These are phyloP conservation scores for Clitopilus hobsonii DNA, from an alignment of 768 basidiomycete species.

Conservation along the genomic window DNA sequence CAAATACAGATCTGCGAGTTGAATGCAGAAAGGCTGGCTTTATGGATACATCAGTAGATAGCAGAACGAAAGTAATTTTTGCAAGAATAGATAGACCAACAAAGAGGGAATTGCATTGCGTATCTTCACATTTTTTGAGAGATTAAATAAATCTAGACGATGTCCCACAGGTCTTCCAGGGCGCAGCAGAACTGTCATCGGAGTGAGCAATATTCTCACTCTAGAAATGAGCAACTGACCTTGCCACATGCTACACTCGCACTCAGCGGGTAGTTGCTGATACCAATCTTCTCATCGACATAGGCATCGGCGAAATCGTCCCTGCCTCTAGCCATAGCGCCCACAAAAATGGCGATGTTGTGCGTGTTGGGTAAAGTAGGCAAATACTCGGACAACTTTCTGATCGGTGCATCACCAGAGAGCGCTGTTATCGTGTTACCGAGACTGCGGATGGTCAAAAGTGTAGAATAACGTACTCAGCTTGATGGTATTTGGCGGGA, in stretches of 20 bases:
- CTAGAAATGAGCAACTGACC: constrained; percentile 42
- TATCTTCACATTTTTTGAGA: not conserved
- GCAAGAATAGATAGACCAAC: not conserved
- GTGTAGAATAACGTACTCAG: constrained; percentile 60
- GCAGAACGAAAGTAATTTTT: constrained; percentile 2
- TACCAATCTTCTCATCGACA: constrained; percentile 95
- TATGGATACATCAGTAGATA: constrained; percentile 18
- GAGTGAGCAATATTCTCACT: constrained; percentile 1
- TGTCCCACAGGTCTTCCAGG: constrained; percentile 93
- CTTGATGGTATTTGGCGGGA: constrained; percentile 94
- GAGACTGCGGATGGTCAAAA: not conserved
- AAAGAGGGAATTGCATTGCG: not conserved
- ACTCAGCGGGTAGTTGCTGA: constrained; percentile 90
- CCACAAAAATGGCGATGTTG: constrained; percentile 91
- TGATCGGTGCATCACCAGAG: constrained; percentile 84
- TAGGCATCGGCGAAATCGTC: constrained; percentile 96
- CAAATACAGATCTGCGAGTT: constrained; percentile 33
- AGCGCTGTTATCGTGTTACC: constrained; percentile 48
- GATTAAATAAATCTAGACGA: constrained; percentile 45
- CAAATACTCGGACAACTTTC: constrained; percentile 79
- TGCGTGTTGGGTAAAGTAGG: constrained; percentile 84
- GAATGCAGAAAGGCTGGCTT: constrained; percentile 36
- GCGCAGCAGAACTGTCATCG: constrained; percentile 75
- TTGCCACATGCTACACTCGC: constrained; percentile 96
- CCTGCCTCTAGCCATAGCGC: constrained; percentile 94